Percentiles rank a stretch among this genome's conserved stretches.
These are phyloP conservation scores for Ambrosiella xylebori DNA, from an alignment of 2,329 filamentous ascomycete species.

Conservation along the genomic window DNA sequence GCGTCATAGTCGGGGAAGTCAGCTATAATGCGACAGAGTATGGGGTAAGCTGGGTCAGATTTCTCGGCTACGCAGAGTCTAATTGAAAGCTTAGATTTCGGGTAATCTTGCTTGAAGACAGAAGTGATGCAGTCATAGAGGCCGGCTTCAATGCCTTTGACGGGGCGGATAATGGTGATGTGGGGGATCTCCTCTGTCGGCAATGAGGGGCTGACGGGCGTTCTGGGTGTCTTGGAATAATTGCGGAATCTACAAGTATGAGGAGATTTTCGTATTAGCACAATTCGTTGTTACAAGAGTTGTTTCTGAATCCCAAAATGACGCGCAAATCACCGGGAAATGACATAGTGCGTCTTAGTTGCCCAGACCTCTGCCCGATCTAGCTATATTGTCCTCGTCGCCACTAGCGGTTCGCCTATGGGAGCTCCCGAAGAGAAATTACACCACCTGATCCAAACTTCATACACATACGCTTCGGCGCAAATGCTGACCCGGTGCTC, in stretches of 20 bases:
- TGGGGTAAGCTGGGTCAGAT: conserved; percentile 58
- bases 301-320: neutral
- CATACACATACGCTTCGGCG: neutral
- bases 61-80: conserved; percentile 65
- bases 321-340: neutral
- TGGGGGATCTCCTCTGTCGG: conserved; percentile 46
- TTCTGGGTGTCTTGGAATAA: conserved; percentile 32
- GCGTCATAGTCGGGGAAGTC: conserved; percentile 61
- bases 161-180: conserved; percentile 79
- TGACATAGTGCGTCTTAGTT: neutral
- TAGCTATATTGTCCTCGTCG: neutral
- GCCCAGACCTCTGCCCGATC: neutral
- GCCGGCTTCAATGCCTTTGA: conserved; percentile 78
- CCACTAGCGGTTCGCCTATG: neutral
- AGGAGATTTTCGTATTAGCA: no score
- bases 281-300: neutral
- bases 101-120: conserved; percentile 70
- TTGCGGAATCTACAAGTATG: conserved; percentile 28
- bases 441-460: neutral
- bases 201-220: conserved; percentile 34
- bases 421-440: neutral
- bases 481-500: neutral
- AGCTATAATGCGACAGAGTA: conserved; percentile 51
- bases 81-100: conserved; percentile 55
- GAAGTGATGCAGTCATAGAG: conserved; percentile 87